Evolutionary conservation across 2,329 filamentous ascomycete species (phyloP).

Genomic region (Ophiostoma australiae): DNA sequence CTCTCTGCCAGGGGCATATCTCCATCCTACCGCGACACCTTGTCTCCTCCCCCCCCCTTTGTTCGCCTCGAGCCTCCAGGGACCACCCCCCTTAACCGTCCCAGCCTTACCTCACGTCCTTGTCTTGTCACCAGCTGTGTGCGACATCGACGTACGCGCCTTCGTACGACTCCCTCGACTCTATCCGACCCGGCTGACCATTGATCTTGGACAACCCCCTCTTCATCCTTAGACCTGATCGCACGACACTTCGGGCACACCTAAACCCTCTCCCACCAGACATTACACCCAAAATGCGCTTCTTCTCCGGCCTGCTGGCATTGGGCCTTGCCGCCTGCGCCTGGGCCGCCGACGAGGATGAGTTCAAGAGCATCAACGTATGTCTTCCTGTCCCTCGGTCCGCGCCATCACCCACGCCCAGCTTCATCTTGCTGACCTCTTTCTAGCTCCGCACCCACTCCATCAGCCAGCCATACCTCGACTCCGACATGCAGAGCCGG

Average conservation of each 20-base stretch:
- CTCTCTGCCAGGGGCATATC: conserved; percentile 3
- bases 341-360: conserved; percentile 43
- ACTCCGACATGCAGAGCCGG: conserved; percentile 95
- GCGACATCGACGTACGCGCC: not conserved
- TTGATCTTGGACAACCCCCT: not conserved
- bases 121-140: not conserved
- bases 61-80: not conserved
- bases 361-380: conserved; percentile 45
- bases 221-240: not conserved
- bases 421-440: not conserved
- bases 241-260: not conserved
- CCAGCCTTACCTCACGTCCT: conserved; percentile 5
- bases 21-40: conserved; percentile 1
- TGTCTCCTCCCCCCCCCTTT: not conserved
- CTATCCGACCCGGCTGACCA: not conserved
- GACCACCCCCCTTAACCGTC: not conserved
- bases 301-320: conserved; percentile 40
- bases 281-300: not conserved
- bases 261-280: not conserved
- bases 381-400: conserved; percentile 7
- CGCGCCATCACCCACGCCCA: too few relatives aligned
- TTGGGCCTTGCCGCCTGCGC: conserved; percentile 48
- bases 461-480: conserved; percentile 83
- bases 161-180: not conserved
- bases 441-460: conserved; percentile 74